phyloP scores from a whole-genome alignment of 192 early-diverging fungal species.

The Rhizophagus sp. region DNA sequence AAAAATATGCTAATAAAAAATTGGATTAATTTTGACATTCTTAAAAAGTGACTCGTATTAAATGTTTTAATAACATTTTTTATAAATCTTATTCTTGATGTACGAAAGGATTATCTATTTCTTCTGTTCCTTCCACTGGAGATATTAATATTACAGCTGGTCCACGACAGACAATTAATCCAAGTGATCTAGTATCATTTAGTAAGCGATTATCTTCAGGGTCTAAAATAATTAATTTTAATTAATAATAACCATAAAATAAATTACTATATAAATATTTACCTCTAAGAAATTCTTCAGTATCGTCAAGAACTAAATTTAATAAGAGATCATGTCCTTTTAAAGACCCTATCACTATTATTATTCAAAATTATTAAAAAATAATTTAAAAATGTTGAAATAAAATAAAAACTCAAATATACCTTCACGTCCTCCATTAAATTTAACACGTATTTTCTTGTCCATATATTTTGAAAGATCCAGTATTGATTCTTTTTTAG shows the following conservation, averaged over 20 bases:
- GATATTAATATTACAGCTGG: conserved; percentile 89
- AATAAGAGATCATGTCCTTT: conserved; percentile 92
- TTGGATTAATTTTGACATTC: background rate
- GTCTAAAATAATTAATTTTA: conserved; percentile 30
- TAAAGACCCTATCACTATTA: conserved; percentile 86
- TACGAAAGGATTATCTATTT: conserved; percentile 91
- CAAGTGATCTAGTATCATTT: conserved; percentile 68
- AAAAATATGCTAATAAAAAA: background rate
- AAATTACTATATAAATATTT: conserved; percentile 23
- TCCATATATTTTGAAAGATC: conserved; percentile 94
- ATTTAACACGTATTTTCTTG: conserved; percentile 90
- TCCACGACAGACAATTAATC: conserved; percentile 87
- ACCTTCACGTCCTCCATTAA: conserved; percentile 94
- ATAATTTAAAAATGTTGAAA: background rate
- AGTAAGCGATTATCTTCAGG: conserved; percentile 45
- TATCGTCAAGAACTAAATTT: conserved; percentile 94
- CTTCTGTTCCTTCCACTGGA: conserved; percentile 85
- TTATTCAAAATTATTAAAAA: background rate
- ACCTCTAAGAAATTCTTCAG: conserved; percentile 80
- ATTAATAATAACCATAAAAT: background rate
- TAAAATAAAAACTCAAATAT: background rate
- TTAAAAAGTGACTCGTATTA: no score
- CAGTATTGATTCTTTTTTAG: conserved; percentile 88
- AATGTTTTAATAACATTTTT: no score
- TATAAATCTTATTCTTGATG: conserved; percentile 23